Evolutionary conservation across 2,329 filamentous ascomycete species (phyloP), one percentile per base, ranked within the genome.

Genomic region (Sporothrix inflata): DNA sequence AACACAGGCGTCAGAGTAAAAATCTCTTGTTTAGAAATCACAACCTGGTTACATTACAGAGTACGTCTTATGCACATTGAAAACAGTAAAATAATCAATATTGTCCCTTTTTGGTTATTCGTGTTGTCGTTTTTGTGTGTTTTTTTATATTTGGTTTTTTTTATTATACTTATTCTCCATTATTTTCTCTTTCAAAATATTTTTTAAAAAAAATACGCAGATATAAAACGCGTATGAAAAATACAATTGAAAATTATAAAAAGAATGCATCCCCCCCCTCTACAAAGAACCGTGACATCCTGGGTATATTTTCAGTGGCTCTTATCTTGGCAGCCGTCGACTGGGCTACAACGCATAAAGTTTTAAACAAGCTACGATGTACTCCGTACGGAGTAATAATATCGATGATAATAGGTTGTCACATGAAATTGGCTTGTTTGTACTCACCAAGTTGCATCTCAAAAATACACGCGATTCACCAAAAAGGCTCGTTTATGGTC

Each of bases 301-400:
- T 34, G 30, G 3, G 30, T 34, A 34, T 3, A 34, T 34, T 34
- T 34, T n/a, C n/a, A 6, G 30, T 34, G 6, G 30, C 6, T 34
- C 3, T 34, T 34, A 34, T 34, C 6, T 34, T 34, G 30, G 30
- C 3, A 34, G 30, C 4, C n/a, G 53, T 57, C 57, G 57, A 24
- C 57, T 38, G n/a, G 57, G 57, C n/a, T 42, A 63, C 34, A 42
- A 63, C 34, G 57, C 57, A 63, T 63, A 24, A 40, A 38, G 2
- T 3, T 34, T 21, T 40, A 40, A 21, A 61, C 21, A 40, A 61
- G 19, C n/a, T 9, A 12, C 19, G 55, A n/a, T 61, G 21, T 14
- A 40, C n/a, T n/a, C n/a, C n/a, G n/a, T n/a, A 12, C 16, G 9
- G 12, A 40, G 30, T 30, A 21, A 5, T 38, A 61, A 42, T 24